These are phyloP conservation scores for Spathaspora boniae DNA, from an alignment of 805 yeast genomes.

Conservation along the genomic window DNA sequence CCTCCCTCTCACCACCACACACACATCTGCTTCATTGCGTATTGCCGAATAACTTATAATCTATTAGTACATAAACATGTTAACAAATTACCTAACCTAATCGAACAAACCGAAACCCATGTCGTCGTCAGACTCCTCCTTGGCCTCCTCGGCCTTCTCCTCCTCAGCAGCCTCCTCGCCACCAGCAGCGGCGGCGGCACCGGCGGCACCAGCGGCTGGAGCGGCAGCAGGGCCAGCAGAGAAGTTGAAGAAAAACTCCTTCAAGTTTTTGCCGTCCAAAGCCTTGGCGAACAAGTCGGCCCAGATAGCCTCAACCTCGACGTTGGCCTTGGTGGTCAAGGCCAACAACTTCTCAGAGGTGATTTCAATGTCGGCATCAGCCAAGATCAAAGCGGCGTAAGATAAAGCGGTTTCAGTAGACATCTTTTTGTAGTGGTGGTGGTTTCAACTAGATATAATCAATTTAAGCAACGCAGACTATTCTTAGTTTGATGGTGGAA, in stretches of 20 bases:
- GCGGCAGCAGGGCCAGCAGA: slow-evolving; percentile 43
- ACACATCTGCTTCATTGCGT: too few species aligned
- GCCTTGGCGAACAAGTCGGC: slow-evolving; percentile 47
- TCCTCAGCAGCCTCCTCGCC: slow-evolving; percentile 33
- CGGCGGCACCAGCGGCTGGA: slow-evolving; percentile 35
- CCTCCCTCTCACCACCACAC: too few species aligned
- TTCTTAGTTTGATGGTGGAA: slow-evolving; percentile 31
- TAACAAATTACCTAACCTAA: too few species aligned
- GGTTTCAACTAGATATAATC: slow-evolving; percentile 44
- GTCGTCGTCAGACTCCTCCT: slow-evolving; percentile 34
- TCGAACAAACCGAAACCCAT: slow-evolving; percentile 47
- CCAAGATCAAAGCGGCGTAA: slow-evolving; percentile 49
- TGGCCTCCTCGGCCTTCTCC: slow-evolving; percentile 34
- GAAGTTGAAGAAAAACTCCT: slow-evolving; percentile 48
- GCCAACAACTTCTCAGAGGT: slow-evolving; percentile 42
- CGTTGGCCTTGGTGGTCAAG: slow-evolving; percentile 39
- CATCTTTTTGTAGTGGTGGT: slow-evolving; percentile 28
- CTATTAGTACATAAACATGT: too few species aligned
- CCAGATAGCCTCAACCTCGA: slow-evolving; percentile 46
- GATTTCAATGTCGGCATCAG: slow-evolving; percentile 46
- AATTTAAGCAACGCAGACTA: slow-evolving; percentile 50
- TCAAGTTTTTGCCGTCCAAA: slow-evolving; percentile 44
- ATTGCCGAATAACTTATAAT: slow-evolving; percentile 7
- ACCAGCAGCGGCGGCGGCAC: slow-evolving; percentile 32
- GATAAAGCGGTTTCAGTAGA: slow-evolving; percentile 48